A percentile compares a stretch with the other conserved stretches of the same genome.
phyloP scores from a whole-genome alignment of 2,329 filamentous ascomycete genomes.

The Apiospora phragmitis region DNA sequence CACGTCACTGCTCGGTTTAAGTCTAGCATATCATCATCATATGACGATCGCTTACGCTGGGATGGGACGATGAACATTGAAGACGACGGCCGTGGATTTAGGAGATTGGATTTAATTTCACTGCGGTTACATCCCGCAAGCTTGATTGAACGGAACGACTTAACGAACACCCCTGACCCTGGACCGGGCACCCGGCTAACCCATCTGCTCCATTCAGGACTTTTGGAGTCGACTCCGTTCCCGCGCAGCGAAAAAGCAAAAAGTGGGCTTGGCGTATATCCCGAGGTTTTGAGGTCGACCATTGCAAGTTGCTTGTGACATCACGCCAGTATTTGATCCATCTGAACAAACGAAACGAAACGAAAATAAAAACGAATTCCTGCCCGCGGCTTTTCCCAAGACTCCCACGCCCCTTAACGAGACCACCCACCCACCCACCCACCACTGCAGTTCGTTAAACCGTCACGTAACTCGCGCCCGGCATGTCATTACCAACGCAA shows the following conservation, averaged over 20 bases:
- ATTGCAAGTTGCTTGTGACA: constrained; percentile 1
- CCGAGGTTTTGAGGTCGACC: not conserved
- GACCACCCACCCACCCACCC: not conserved
- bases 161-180: not conserved
- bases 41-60: not conserved
- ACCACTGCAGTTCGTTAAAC: not conserved
- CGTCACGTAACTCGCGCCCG: not conserved
- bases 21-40: not conserved
- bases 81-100: not conserved
- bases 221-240: not conserved
- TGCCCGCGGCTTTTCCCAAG: not conserved
- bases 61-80: not conserved
- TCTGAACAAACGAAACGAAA: not conserved
- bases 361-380: not conserved
- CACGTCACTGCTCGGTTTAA: not conserved
- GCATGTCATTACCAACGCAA: constrained; percentile 20
- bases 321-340: not conserved
- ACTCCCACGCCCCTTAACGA: not conserved
- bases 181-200: not conserved
- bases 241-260: not conserved
- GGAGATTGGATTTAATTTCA: not conserved
- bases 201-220: not conserved
- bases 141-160: not conserved
- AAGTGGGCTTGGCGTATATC: constrained; percentile 4
- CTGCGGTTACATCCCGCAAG: constrained; percentile 3